Conservation (phyloP, 169 alveolate species). For the Amoebophrya sp. region DNA sequence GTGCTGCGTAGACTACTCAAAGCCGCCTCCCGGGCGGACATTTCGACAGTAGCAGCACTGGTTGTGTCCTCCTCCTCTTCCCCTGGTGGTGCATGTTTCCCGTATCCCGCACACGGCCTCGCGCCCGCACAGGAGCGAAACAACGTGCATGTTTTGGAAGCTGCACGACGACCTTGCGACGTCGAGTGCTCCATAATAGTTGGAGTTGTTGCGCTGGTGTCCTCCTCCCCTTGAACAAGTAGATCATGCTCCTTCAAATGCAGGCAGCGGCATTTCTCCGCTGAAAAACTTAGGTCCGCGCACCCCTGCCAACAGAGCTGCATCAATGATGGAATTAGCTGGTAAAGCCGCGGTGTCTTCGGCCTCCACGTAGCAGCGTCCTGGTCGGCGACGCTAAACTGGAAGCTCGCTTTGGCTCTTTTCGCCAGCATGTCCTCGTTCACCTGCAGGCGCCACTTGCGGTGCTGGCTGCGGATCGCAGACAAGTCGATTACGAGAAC, state of each 20-base stretch:
- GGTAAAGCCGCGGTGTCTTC: background rate
- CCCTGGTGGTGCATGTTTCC: too few species aligned
- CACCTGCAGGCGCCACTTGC: too few species aligned
- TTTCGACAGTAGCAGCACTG: background rate
- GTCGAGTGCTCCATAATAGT: too few species aligned
- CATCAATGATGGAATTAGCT: background rate
- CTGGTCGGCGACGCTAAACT: too few species aligned
- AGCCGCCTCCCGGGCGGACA: background rate
- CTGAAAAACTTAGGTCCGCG: background rate
- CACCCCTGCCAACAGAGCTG: background rate
- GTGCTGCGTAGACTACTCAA: background rate
- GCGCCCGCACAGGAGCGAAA: background rate
- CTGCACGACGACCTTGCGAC: too few species aligned
- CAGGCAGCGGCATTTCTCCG: conserved; percentile 17
- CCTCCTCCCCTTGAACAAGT: background rate
- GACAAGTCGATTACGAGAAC: too few species aligned
- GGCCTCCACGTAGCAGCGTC: too few species aligned
- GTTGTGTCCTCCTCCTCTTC: background rate
- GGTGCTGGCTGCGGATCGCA: too few species aligned
- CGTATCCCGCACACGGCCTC: background rate
- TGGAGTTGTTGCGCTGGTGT: background rate
- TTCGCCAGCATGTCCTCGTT: too few species aligned
- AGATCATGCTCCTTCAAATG: background rate
- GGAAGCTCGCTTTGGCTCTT: too few species aligned
- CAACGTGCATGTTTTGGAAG: too few species aligned